phyloP scores from a whole-genome alignment of 306 rosid genomes.

The Cucurbita argyrosperma region DNA sequence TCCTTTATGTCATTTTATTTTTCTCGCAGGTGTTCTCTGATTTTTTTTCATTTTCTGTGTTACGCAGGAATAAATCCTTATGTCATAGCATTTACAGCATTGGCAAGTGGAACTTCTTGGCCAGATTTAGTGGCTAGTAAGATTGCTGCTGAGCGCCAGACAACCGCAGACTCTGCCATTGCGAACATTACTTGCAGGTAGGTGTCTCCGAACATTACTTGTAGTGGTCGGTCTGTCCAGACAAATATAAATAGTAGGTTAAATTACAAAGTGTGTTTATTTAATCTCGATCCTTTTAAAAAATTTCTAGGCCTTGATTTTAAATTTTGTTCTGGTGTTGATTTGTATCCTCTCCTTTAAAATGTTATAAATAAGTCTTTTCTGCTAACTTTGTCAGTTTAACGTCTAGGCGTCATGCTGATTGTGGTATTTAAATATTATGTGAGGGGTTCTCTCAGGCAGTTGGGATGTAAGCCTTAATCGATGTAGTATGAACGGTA shows the following conservation, averaged over 20 bases:
- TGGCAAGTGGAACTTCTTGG: constrained; percentile 93
- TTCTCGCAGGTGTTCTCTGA: neutral
- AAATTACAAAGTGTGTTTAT: neutral
- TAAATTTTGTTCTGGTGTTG: too few relatives aligned
- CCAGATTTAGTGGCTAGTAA: constrained; percentile 97
- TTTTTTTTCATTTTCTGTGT: neutral
- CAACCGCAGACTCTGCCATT: constrained; percentile 89
- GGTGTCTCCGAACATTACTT: neutral
- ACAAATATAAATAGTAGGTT: neutral
- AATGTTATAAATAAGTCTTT: neutral
- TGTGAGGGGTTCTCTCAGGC: neutral
- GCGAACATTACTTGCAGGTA: constrained; percentile 99
- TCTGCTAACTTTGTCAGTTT: too few relatives aligned
- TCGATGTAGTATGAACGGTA: neutral
- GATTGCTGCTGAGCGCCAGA: constrained; percentile 95
- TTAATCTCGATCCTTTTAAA: neutral
- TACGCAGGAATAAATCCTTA: constrained; percentile 79
- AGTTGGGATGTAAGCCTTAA: too few relatives aligned
- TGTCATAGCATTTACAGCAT: constrained; percentile 87
- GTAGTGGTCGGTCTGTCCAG: neutral
- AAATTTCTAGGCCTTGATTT: neutral
- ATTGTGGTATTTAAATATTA: neutral
- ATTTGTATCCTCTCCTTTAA: neutral
- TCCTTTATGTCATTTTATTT: neutral
- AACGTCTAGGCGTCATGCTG: neutral